Evolutionary conservation across 83 land plant species (phyloP), one percentile per base, ranked within the genome.

Genomic region (Isoetes engelmannii): DNA sequence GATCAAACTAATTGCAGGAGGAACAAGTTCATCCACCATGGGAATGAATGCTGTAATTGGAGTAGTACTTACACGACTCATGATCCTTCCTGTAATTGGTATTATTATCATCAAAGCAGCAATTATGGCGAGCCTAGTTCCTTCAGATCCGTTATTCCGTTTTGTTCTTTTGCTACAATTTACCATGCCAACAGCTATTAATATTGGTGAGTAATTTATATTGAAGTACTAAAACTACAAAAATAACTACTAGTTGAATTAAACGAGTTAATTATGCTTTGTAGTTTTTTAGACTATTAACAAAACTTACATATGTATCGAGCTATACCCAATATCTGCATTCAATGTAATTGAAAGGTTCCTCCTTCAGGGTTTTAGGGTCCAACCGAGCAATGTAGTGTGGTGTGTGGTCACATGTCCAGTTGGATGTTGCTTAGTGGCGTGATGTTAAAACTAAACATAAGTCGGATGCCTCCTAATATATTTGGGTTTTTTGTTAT

Each of bases 141-240:
- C 72, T 5, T 37, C 68, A 42, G 83, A 87, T 67, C 80, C 83
- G 3, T 54, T 87, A 15, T 87, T 76, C 71, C 79, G 65, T 12
- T 84, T 87, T 63, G 68, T 87, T 54, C 83, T 87, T 54, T 62
- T 84, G 61, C 63, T 87, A 4, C 90, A 87, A 28, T 82, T 57
- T 77, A 78, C 90, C 49, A 49, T 87, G 41, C 90, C 90, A 12
- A 87, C 90, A 41, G 90, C 90, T 0, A 80, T 87, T 77, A 87
- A 82, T 74, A 79, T 87, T 61, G 87, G 89, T 86, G 58, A 65
- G 71, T 58, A 66, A 50, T 15, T 41, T 7, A 61, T n/a, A n/a
- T n/a, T n/a, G n/a, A 12, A 1, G 17, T 13, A 15, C 13, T 48
- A 12, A 42, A 69, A 48, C 7, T 18, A 64, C 13, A 61, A 13